A percentile compares a stretch with the other conserved stretches of the same genome.
phyloP scores from a whole-genome alignment of 176 grass and related monocot genomes.

The Musa beccarii region DNA sequence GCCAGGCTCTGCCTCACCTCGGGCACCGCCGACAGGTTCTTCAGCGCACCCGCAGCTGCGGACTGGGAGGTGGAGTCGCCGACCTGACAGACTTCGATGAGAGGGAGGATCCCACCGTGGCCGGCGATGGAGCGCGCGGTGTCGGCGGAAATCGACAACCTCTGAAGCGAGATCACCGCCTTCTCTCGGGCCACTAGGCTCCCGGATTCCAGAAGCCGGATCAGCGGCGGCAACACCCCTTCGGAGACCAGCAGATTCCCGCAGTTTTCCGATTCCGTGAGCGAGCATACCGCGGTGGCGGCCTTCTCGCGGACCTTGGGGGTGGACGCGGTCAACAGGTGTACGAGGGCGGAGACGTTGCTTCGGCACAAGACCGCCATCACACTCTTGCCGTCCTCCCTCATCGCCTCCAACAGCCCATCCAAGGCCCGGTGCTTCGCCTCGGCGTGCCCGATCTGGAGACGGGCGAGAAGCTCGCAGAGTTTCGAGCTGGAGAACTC shows the following conservation, averaged over 20 bases:
- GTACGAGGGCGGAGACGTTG: constrained; percentile 72
- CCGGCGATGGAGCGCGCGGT: constrained; percentile 64
- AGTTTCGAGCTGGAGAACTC: constrained; percentile 15
- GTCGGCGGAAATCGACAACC: constrained; percentile 65
- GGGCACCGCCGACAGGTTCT: constrained; percentile 71
- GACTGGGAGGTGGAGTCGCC: constrained; percentile 75
- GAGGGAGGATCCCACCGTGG: constrained; percentile 58
- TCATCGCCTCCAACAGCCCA: constrained; percentile 50
- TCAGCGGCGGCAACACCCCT: constrained; percentile 65
- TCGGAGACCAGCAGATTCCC: constrained; percentile 56
- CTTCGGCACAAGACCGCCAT: constrained; percentile 55
- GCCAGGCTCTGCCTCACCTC: constrained; percentile 63
- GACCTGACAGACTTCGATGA: constrained; percentile 74
- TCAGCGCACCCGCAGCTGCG: constrained; percentile 50
- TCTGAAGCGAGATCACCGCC: constrained; percentile 72
- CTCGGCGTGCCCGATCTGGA: constrained; percentile 89
- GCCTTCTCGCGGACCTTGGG: constrained; percentile 83
- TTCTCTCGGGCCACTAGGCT: constrained; percentile 70
- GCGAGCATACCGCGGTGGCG: constrained; percentile 42
- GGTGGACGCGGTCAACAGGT: constrained; percentile 59
- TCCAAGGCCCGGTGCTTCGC: constrained; percentile 70
- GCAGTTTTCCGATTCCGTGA: constrained; percentile 68
- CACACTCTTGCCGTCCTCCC: constrained; percentile 76
- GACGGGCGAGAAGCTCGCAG: constrained; percentile 60
- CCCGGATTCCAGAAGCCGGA: constrained; percentile 62